Conservation (phyloP, 768 basidiomycete species). For the Phaeolepiota aurea region DNA sequence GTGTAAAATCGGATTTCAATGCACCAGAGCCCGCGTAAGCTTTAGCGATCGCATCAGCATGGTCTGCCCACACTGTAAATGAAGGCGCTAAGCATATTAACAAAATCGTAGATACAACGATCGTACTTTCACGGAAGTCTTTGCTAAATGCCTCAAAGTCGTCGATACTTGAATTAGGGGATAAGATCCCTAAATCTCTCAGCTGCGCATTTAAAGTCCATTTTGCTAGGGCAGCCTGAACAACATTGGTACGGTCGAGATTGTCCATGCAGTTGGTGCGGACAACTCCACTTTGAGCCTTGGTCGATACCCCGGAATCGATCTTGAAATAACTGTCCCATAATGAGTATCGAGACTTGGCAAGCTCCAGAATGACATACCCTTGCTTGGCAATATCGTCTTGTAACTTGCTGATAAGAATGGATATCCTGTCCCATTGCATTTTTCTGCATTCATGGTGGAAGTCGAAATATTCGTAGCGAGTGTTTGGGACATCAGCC, state of each 20-base stretch:
- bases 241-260: constrained; percentile 94
- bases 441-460: constrained; percentile 91
- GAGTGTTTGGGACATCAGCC: constrained; percentile 59
- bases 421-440: constrained; percentile 88
- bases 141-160: constrained; percentile 72
- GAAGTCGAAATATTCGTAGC: constrained; percentile 96
- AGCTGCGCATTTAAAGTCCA: constrained; percentile 79
- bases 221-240: constrained; percentile 86
- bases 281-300: constrained; percentile 67
- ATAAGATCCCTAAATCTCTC: constrained; percentile 61
- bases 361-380: constrained; percentile 26
- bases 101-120: background rate
- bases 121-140: constrained; percentile 83
- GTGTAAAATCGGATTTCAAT: constrained; percentile 92
- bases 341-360: constrained; percentile 4
- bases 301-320: constrained; percentile 33
- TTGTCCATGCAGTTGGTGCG: constrained; percentile 98
- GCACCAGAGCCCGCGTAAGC: constrained; percentile 96
- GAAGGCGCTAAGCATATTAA: no score
- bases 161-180: constrained; percentile 65
- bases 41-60: constrained; percentile 82
- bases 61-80: constrained; percentile 99
- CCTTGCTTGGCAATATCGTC: constrained; percentile 63
- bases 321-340: constrained; percentile 68
- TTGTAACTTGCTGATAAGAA: constrained; percentile 70